Evolutionary conservation across 108 stramenopile genomes (phyloP).

Genomic region (Cyclotella sp.): DNA sequence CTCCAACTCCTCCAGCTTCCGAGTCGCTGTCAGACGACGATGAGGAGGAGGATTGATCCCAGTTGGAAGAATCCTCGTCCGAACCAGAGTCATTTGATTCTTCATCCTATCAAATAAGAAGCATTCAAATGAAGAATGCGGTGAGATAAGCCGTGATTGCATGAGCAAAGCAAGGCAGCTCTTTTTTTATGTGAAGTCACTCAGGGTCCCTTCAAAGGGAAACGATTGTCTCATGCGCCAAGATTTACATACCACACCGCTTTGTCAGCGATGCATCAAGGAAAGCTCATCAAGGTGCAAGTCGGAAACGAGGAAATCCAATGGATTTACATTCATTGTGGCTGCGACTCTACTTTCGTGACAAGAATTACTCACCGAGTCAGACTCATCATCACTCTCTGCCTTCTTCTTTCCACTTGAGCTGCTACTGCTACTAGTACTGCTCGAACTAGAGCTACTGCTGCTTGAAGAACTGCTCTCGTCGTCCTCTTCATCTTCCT

Average conservation of each 20-base stretch:
- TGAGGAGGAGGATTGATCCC: slow-evolving; percentile 53
- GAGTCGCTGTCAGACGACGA: slow-evolving; percentile 64
- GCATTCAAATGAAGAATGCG: slow-evolving; percentile 1
- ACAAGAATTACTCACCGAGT: slow-evolving; percentile 39
- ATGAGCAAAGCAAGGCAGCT: slow-evolving; percentile 37
- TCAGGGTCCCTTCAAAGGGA: slow-evolving; percentile 45
- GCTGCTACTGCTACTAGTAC: background rate
- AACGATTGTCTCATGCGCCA: slow-evolving; percentile 85
- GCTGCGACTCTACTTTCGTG: background rate
- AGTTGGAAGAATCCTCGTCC: slow-evolving; percentile 65
- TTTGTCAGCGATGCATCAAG: slow-evolving; percentile 82
- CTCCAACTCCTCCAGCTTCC: slow-evolving; percentile 59
- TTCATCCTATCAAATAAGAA: slow-evolving; percentile 21
- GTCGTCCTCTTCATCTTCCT: slow-evolving; percentile 47
- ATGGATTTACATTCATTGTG: slow-evolving; percentile 52
- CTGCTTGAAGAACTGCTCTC: slow-evolving; percentile 40
- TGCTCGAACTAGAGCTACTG: slow-evolving; percentile 12
- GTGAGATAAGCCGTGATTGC: background rate
- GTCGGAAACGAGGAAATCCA: slow-evolving; percentile 99
- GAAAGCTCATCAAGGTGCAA: slow-evolving; percentile 36
- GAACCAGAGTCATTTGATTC: slow-evolving; percentile 40
- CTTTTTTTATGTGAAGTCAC: slow-evolving; percentile 20
- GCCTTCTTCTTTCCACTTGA: slow-evolving; percentile 49
- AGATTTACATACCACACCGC: slow-evolving; percentile 56
- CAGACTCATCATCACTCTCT: slow-evolving; percentile 40